Base-by-base conservation (phyloP, 1,284 basidiomycete genomes). In the Bjerkandera adusta region DNA sequence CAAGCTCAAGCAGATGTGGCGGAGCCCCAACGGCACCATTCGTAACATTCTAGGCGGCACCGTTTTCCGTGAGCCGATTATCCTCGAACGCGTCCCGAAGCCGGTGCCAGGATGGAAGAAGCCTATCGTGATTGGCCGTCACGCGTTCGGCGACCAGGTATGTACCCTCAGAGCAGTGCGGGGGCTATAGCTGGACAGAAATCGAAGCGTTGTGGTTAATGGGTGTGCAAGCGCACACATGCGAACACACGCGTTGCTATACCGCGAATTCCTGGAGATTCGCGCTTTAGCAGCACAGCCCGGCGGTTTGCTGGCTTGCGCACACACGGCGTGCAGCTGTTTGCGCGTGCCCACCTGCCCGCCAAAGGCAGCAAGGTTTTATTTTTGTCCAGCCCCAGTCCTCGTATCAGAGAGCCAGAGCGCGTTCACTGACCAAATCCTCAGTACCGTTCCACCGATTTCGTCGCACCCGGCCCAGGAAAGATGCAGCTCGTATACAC, bases 1-100 rank as follows among this genome's bases (percentile, higher is more conserved):
- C 79, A 90, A 92, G 51, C 79, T 98, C 62, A 98, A 97, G 79
- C 83, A 96, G 71, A 99, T 99, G 96, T 94, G 91, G 91, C 85
- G 79, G 73, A 91, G 87, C 60, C 93, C 94, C 10, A 97, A 97
- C 69, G 94, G 93, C 54, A 96, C 94, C 5, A 94, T 97, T 68
- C 89, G 95, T 58, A 98, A 97, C 69, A 95, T 97, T 61, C 85
- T 98, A 43, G 94, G 94, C 40, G 96, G 96, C 45, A 98, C 96
- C 26, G 96, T 99, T 50, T 99, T 99, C 84, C 88, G 96, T 56
- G 96, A 97, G 68, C 97, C 97, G 57, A 99, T 99, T 70, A 85
- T 99, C 62, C 81, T 98, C 37, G 67, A 86, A 44, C 83, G 87
- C 56, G 89, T 99, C 61, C 97, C 96, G 32, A 89, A 89, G 61